phyloP scores from a whole-genome alignment of 129 eudicot genomes.

The Arctium minus region DNA sequence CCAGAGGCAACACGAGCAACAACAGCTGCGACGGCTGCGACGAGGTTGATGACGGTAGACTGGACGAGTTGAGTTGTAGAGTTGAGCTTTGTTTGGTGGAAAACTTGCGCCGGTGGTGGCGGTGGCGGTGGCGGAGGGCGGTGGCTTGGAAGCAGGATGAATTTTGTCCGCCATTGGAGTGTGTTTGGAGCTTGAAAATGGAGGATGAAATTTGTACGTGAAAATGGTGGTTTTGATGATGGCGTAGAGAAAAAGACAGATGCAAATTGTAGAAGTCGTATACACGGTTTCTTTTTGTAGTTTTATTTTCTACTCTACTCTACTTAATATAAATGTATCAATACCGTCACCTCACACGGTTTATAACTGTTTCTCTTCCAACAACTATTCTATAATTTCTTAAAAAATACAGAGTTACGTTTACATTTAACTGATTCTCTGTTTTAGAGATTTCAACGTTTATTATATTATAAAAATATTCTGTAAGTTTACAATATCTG shows the following conservation, averaged over 20 bases:
- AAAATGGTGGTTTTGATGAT: neutral
- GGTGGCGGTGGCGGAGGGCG: slow-evolving; percentile 21
- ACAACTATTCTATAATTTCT: too few relatives aligned
- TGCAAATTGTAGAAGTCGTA: neutral
- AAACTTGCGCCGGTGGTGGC: slow-evolving; percentile 19
- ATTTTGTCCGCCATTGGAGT: slow-evolving; percentile 56
- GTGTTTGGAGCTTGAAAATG: neutral
- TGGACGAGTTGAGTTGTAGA: slow-evolving; percentile 62
- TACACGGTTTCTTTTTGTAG: neutral
- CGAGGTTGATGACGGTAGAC: slow-evolving; percentile 64
- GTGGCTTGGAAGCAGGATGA: slow-evolving; percentile 52
- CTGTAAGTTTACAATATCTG: too few relatives aligned
- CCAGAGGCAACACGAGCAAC: slow-evolving; percentile 62
- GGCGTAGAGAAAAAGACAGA: neutral
- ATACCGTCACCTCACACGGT: too few relatives aligned
- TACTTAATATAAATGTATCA: neutral
- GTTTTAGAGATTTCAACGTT: too few relatives aligned
- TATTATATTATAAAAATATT: too few relatives aligned
- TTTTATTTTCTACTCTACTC: neutral
- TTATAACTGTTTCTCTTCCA: too few relatives aligned
- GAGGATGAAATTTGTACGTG: neutral
- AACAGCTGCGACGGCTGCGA: slow-evolving; percentile 57
- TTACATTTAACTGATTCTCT: too few relatives aligned
- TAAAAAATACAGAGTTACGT: too few relatives aligned
- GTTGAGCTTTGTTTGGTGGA: slow-evolving; percentile 62